These are phyloP conservation scores for Blastobotrys illinoisensis DNA, from an alignment of 1,139 yeast genomes.

Conservation along the genomic window DNA sequence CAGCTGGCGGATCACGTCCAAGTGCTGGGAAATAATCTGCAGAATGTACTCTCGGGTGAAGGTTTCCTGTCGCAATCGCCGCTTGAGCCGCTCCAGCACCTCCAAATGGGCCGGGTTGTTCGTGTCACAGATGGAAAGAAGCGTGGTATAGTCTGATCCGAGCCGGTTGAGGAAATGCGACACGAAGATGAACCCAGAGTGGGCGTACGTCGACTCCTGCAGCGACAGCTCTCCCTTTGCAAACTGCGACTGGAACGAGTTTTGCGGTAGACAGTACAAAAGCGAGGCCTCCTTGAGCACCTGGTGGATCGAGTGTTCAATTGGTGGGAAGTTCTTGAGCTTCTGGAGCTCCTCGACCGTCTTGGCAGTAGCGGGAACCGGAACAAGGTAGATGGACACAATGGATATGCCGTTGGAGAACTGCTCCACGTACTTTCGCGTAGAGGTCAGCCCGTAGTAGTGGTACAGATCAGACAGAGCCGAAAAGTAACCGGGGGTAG, in stretches of 20 bases:
- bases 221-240: conserved; percentile 75
- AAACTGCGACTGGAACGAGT: conserved; percentile 70
- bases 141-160: conserved; percentile 81
- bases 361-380: conserved; percentile 38
- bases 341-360: conserved; percentile 32
- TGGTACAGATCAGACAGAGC: conserved; percentile 85
- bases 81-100: conserved; percentile 73
- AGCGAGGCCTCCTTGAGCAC: conserved; percentile 92
- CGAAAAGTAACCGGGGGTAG: conserved; percentile 82
- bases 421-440: conserved; percentile 91
- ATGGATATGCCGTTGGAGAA: conserved; percentile 85
- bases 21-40: conserved; percentile 67
- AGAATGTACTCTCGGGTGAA: conserved; percentile 81
- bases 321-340: conserved; percentile 39
- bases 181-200: conserved; percentile 86
- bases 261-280: conserved; percentile 85
- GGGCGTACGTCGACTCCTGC: conserved; percentile 93
- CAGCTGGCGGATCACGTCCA: conserved; percentile 70
- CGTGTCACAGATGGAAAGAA: conserved; percentile 59
- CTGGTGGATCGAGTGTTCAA: conserved; percentile 78
- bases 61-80: conserved; percentile 88
- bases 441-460: conserved; percentile 79
- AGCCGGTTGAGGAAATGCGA: conserved; percentile 91
- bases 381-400: conserved; percentile 78
- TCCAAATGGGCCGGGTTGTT: conserved; percentile 58